Conservation (phyloP, 2,329 filamentous ascomycete genomes). For the Lasiodiplodia citricola region DNA sequence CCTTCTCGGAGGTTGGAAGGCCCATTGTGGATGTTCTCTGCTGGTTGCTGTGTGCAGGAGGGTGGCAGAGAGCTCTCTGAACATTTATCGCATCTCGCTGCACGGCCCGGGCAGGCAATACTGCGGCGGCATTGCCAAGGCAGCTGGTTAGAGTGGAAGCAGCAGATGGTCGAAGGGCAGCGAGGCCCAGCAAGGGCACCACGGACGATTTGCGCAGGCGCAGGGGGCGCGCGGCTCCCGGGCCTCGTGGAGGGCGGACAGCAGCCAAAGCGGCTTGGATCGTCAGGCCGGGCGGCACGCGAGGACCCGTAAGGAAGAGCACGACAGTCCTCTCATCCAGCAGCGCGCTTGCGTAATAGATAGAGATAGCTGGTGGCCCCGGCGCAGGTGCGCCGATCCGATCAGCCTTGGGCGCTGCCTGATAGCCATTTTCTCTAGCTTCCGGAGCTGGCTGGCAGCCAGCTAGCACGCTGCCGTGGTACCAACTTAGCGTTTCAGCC, state of each 20-base stretch:
- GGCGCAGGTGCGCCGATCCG: not conserved
- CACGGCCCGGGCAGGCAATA: slow-evolving; percentile 20
- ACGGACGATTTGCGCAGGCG: not conserved
- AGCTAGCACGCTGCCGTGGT: slow-evolving; percentile 6
- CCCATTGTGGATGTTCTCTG: slow-evolving; percentile 8
- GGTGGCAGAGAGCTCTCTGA: slow-evolving; percentile 5
- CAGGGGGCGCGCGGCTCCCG: not conserved
- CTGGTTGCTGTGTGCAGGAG: slow-evolving; percentile 13
- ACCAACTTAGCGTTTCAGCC: slow-evolving; percentile 20
- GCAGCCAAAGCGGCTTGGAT: not conserved
- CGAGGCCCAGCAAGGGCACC: slow-evolving; percentile 15
- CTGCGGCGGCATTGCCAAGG: slow-evolving; percentile 14
- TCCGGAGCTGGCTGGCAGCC: not conserved
- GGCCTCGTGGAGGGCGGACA: slow-evolving; percentile 12
- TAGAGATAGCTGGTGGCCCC: not conserved
- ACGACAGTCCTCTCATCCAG: not conserved
- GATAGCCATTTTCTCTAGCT: slow-evolving; percentile 16
- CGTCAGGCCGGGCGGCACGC: slow-evolving; percentile 19
- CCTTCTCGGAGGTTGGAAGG: slow-evolving; percentile 13
- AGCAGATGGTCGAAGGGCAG: not conserved
- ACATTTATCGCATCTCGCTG: slow-evolving; percentile 19
- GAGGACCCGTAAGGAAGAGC: not conserved
- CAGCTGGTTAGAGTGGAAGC: not conserved
- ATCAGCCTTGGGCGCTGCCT: not conserved
- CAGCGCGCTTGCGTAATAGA: not conserved